These are phyloP conservation scores for Colletotrichum sp. DNA, from an alignment of 2,329 filamentous ascomycete species.

Conservation along the genomic window DNA sequence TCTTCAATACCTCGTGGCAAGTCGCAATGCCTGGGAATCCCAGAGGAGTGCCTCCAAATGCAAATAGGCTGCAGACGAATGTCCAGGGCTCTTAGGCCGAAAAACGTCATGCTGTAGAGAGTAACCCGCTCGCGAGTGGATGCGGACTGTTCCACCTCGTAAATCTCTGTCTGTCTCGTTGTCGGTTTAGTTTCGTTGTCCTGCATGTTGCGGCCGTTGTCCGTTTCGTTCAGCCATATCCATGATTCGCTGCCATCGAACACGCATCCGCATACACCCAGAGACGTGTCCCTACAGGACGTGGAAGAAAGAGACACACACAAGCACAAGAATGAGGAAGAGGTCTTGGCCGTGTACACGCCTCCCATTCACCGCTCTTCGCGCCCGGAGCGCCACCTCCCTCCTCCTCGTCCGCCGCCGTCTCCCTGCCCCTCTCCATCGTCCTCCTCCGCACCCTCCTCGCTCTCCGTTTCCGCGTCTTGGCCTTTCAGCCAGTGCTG, in stretches of 20 bases:
- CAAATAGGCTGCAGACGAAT: neutral
- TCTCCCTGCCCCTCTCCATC: neutral
- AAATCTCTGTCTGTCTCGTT: neutral
- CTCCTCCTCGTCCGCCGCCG: neutral
- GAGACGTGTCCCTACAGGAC: neutral
- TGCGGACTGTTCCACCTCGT: neutral
- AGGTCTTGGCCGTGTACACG: neutral
- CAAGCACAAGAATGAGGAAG: neutral
- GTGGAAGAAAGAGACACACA: neutral
- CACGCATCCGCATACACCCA: conserved; percentile 15
- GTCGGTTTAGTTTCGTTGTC: neutral
- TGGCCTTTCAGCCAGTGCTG: conserved; percentile 45
- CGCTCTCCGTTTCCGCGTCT: neutral
- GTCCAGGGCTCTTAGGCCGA: neutral
- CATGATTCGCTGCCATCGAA: neutral
- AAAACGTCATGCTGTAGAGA: neutral
- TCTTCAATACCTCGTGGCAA: conserved; percentile 11
- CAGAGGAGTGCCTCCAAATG: neutral
- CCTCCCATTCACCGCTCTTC: conserved; percentile 12
- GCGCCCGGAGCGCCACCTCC: neutral
- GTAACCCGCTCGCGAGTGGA: neutral
- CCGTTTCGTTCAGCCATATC: neutral
- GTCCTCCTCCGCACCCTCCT: neutral
- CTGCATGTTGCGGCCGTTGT: neutral
- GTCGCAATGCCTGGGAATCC: neutral